phyloP scores from a whole-genome alignment of 2,329 filamentous ascomycete genomes.

The Botrytis paeoniae region DNA sequence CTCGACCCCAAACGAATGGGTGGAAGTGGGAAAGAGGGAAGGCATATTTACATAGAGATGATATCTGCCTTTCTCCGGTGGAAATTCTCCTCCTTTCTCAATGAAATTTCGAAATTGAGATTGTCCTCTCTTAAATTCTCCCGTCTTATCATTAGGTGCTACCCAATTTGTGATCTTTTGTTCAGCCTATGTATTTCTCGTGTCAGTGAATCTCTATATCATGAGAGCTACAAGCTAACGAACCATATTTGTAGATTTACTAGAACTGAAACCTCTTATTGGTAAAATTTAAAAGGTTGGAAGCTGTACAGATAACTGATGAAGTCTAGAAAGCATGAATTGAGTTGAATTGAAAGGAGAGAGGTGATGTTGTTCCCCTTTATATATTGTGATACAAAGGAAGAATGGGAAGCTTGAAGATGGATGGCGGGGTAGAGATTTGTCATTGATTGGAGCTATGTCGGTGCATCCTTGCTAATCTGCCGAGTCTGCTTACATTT shows the following conservation, averaged over 20 bases:
- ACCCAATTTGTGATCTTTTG: conserved; percentile 80
- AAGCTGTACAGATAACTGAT: conserved; percentile 18
- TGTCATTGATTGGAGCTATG: conserved; percentile 11
- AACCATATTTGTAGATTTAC: conserved; percentile 21
- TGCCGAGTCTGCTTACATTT: conserved; percentile 11
- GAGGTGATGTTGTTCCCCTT: neutral
- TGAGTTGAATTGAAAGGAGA: neutral
- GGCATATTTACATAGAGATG: conserved; percentile 89
- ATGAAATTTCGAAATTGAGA: conserved; percentile 75
- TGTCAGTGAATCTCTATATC: neutral
- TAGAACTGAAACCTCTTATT: conserved; percentile 17
- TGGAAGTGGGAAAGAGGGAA: conserved; percentile 56
- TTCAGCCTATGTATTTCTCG: conserved; percentile 23
- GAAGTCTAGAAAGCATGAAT: conserved; percentile 21
- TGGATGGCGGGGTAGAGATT: conserved; percentile 18
- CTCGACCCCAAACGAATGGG: conserved; percentile 48
- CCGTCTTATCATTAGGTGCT: conserved; percentile 68
- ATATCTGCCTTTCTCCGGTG: conserved; percentile 82
- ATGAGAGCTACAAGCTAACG: neutral
- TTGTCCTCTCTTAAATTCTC: conserved; percentile 88
- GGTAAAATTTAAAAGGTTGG: neutral
- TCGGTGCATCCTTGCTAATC: neutral
- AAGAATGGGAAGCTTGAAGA: conserved; percentile 7
- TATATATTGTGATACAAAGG: conserved; percentile 8
- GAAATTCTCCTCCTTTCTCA: conserved; percentile 59